These are phyloP conservation scores for Colletotrichum sp. DNA, from an alignment of 2,329 filamentous ascomycete species.

Conservation along the genomic window DNA sequence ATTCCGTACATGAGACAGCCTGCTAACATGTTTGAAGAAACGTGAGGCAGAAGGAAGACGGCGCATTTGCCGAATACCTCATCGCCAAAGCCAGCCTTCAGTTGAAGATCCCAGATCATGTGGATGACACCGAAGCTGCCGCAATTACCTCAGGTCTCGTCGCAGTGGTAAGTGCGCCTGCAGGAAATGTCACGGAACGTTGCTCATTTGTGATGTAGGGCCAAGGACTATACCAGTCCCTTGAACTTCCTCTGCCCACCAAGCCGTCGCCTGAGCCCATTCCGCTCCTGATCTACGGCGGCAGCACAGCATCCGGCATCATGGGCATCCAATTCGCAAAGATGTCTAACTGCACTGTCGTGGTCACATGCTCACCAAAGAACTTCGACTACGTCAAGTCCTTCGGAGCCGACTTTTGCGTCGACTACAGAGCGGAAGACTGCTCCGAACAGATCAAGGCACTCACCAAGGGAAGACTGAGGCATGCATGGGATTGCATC, in stretches of 20 bases:
- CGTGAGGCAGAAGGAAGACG: constrained; percentile 40
- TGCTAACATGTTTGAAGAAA: constrained; percentile 27
- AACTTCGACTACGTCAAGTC: constrained; percentile 44
- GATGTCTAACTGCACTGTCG: constrained; percentile 41
- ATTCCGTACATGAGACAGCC: not conserved
- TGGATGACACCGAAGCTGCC: constrained; percentile 52
- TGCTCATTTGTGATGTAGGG: constrained; percentile 28
- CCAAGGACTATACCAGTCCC: constrained; percentile 51
- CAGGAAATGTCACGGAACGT: not conserved
- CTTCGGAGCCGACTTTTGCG: constrained; percentile 49
- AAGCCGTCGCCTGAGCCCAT: constrained; percentile 37
- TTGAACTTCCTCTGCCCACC: constrained; percentile 51
- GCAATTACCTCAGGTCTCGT: constrained; percentile 43
- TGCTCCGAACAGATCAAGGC: constrained; percentile 26
- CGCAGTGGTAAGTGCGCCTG: constrained; percentile 35
- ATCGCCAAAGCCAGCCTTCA: constrained; percentile 43
- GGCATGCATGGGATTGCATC: constrained; percentile 42
- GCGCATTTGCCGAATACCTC: constrained; percentile 46
- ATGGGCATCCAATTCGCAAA: constrained; percentile 52
- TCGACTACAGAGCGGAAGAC: constrained; percentile 47
- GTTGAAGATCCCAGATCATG: constrained; percentile 47
- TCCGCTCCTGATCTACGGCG: constrained; percentile 50
- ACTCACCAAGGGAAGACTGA: constrained; percentile 29
- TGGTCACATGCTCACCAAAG: constrained; percentile 40
- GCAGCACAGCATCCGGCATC: constrained; percentile 61